Evolutionary conservation across 2,329 filamentous ascomycete species (phyloP), one percentile per base, ranked within the genome.

Genomic region (Camillea tinctor): DNA sequence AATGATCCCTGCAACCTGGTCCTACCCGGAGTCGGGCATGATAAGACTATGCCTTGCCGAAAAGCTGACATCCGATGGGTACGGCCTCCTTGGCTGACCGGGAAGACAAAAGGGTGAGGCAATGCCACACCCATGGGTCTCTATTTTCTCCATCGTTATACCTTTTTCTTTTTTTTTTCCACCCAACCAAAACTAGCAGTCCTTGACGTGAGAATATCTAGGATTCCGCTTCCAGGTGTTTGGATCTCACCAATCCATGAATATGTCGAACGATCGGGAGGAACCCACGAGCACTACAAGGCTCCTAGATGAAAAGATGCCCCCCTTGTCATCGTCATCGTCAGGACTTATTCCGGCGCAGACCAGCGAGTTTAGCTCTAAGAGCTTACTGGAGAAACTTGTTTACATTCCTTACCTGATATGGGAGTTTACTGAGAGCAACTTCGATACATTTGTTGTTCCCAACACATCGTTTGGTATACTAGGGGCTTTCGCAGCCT

Each of bases 381-480:
- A 58, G 48, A 60, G 52, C 30, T n/a, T 54, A 20, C 5, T 57
- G 3, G 59, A 51, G 40, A 61, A 61, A 30, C 52, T 65, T 30
- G 54, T 23, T 17, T 65, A 65, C 53, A 56, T 61, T 17, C 63
- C 63, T 3, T 58, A 63, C 20, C 13, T 36, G 50, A 48, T 66
- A 59, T 67, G 65, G 65, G 30, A 51, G 4, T 74, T 74, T 23
- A 74, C 72, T 0, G 73, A 68, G 54, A 72, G 70, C 55, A 71
- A 75, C 40, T 70, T 73, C 67, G 72, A 72, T 30, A 74, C 72
- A 8, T 69, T 74, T 19, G 63, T 74, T 13, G 17, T 69, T 0
- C 73, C 72, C 1, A 73, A 75, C 19, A 70, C 60, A 44, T 58
- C 70, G 8, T 74, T 75, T 51, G 69, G 73, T 8, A 61, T 76